A percentile compares a stretch with the other conserved stretches of the same genome.
Evolutionary conservation across 305 asterid species (phyloP).

Genomic region (Solanum hybrid): DNA sequence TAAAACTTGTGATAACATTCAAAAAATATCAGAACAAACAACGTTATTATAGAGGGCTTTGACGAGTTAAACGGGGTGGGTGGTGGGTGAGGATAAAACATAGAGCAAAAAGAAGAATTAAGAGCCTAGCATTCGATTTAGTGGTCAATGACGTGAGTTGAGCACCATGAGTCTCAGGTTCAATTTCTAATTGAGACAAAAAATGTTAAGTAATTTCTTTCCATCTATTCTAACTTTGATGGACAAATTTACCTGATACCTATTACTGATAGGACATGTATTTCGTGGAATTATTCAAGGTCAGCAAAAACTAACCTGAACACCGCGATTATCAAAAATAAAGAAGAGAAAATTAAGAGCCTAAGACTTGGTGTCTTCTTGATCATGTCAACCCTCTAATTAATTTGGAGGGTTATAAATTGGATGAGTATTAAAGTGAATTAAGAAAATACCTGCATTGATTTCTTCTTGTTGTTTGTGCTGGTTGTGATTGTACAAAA

Average conservation of each 20-base stretch:
- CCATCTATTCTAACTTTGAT: neutral
- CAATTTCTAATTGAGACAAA: neutral
- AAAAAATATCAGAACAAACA: accelerated
- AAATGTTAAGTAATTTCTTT: neutral
- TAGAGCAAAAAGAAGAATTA: neutral
- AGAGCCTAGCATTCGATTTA: neutral
- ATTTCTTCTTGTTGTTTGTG: conserved; percentile 58
- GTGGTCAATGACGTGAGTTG: neutral
- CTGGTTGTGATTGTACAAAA: conserved; percentile 58
- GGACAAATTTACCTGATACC: neutral
- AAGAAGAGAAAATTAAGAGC: neutral
- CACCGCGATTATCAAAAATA: neutral
- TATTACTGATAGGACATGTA: neutral
- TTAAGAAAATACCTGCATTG: conserved; percentile 56
- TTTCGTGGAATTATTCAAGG: neutral
- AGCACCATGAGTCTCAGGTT: neutral
- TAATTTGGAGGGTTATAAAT: neutral
- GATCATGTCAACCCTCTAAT: neutral
- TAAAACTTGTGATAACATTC: neutral
- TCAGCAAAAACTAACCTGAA: neutral
- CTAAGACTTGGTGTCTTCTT: neutral
- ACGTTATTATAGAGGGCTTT: neutral
- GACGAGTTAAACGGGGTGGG: neutral
- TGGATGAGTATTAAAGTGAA: neutral
- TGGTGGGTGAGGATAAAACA: neutral